Evolutionary conservation across 2,329 filamentous ascomycete genomes (phyloP), one percentile per base, ranked within the genome.

Genomic region (Cercospora berteroae): DNA sequence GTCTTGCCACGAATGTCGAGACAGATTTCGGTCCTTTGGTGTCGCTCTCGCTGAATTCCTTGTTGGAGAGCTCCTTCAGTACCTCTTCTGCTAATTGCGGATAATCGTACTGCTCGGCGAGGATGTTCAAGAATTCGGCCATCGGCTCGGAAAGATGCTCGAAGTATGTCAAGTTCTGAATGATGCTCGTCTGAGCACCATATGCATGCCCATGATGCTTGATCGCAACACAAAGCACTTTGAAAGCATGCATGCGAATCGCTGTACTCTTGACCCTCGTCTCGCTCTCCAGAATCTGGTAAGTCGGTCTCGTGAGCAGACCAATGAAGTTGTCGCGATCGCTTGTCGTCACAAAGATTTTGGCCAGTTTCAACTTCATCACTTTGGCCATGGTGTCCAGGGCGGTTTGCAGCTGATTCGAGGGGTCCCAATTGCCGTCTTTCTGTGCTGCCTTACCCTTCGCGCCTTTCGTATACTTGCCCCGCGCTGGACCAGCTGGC

Each of bases 111-210:
- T 97, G 94, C 78, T 98, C 94, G 0, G 94, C 90, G 27, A 99
- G 84, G 75, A 98, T 99, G 74, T 98, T 93, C 4, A 99, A 83
- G 74, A 99, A 97, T 78, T 99, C 96, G 33, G 95, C 95, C 95
- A 99, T 99, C 1, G 95, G 95, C 77, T 99, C 95, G 0, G 95
- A 94, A n/a, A 99, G 83, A 79, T 99, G 95, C 80, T 99, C 95
- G 75, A 98, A 99, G 78, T 99, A 99, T 5, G 95, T 97, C 72
- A 99, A 82, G 77, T 95, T 98, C 79, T 99, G 95, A 64, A 98
- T 94, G 75, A 99, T 96, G 56, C 94, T 96, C 58, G 96, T 98
- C 84, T 99, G 95, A 1, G 95, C 95, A 61, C 92, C 94, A 78
- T 97, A 97, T 72, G 91, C 95, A 79, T 99, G 95, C 1, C 95